A percentile compares a stretch with the other conserved stretches of the same genome.
phyloP scores from a whole-genome alignment of 2,329 filamentous ascomycete species.

The Aureobasidium sp. region DNA sequence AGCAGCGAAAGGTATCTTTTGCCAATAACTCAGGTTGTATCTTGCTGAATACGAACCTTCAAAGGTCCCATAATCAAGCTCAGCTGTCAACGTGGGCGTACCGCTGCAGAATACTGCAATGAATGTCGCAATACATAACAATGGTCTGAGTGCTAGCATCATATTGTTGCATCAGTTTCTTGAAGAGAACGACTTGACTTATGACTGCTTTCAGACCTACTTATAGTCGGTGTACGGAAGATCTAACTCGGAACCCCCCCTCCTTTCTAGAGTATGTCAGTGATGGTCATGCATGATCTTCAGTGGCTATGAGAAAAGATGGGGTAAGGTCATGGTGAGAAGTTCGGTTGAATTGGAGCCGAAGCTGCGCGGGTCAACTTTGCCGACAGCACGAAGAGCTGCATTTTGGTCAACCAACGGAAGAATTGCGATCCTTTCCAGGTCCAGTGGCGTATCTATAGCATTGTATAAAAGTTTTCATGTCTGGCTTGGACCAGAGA shows the following conservation, averaged over 20 bases:
- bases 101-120: background rate
- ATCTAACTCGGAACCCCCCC: background rate
- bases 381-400: too few relatives aligned
- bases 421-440: too few relatives aligned
- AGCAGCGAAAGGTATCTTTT: conserved; percentile 55
- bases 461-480: too few relatives aligned
- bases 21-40: conserved; percentile 40
- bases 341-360: conserved; percentile 5
- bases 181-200: background rate
- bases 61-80: conserved; percentile 19
- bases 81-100: background rate
- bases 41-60: conserved; percentile 15
- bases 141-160: background rate
- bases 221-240: background rate
- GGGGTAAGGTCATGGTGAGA: background rate
- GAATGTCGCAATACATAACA: background rate
- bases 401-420: background rate
- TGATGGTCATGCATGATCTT: background rate
- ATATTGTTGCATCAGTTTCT: background rate
- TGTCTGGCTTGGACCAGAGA: too few relatives aligned
- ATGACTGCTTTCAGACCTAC: too few relatives aligned
- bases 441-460: too few relatives aligned
- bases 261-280: background rate
- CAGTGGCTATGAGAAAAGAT: background rate
- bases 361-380: background rate